Evolutionary conservation across 345 rosid genomes (phyloP).

Genomic region (Trapa bicornis): DNA sequence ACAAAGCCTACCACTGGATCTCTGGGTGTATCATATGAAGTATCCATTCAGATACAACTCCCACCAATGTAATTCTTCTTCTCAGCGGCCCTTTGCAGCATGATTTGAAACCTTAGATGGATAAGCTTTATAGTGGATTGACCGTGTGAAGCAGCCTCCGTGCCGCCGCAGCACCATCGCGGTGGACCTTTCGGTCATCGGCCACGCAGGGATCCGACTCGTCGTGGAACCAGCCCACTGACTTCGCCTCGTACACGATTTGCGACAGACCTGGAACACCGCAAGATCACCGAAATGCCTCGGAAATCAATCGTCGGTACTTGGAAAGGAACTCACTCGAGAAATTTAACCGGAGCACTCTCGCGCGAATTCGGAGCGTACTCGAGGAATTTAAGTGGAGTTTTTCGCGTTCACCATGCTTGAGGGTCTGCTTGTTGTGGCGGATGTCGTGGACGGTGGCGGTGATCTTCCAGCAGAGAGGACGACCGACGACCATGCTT

Average conservation of each 20-base stretch:
- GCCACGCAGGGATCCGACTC: conserved; percentile 42
- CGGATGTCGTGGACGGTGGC: too few relatives aligned
- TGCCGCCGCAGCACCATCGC: not conserved
- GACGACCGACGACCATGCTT: conserved; percentile 29
- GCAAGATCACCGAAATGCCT: not conserved
- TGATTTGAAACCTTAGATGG: too few relatives aligned
- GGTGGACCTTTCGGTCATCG: conserved; percentile 13
- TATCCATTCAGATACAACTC: too few relatives aligned
- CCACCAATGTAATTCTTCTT: too few relatives aligned
- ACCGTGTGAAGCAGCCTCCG: conserved; percentile 29
- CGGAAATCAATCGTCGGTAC: not conserved
- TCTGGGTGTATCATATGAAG: too few relatives aligned
- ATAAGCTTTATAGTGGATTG: not conserved
- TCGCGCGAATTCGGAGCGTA: too few relatives aligned
- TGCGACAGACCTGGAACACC: conserved; percentile 41
- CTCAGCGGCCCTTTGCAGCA: too few relatives aligned
- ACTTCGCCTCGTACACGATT: conserved; percentile 60
- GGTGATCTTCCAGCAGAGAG: not conserved
- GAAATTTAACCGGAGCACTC: not conserved
- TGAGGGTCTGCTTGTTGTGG: too few relatives aligned
- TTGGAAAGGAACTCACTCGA: not conserved
- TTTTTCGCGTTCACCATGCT: too few relatives aligned
- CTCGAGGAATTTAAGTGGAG: too few relatives aligned
- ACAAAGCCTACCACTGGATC: too few relatives aligned
- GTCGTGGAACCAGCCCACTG: conserved; percentile 69